Base-by-base conservation (phyloP, 768 basidiomycete species). In the Leccinum olivaceopallidum region DNA sequence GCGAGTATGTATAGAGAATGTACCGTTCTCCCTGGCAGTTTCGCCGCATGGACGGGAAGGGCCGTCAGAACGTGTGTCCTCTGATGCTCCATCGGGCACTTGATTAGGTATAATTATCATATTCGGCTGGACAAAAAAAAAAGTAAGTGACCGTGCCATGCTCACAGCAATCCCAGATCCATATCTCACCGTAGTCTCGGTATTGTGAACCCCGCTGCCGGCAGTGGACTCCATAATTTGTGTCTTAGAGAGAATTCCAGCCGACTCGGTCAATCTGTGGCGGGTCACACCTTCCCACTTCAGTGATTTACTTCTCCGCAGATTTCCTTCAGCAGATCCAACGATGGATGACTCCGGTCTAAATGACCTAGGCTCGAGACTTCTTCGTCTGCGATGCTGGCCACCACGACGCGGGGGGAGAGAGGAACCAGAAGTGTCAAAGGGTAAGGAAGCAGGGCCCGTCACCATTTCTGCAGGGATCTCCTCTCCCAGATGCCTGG, bases 401-500 rank as follows among this genome's bases (percentile, higher is more conserved):
- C 44, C 20, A 10, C 44, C 55, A 50, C 50, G 44, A 37, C 36
- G 59, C 4, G 42, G n/a, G 30, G 34, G 34, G 48, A 30, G 34
- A 22, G 52, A 24, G 14, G 37, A 57, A 20, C 3, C 28, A 20
- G 47, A 53, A 4, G 52, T 18, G 13, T 34, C 44, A 8, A 51
- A 50, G 28, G 60, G 57, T 54, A 47, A 22, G 36, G 55, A 44
- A 36, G 56, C 37, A 28, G 61, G 64, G 55, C 37, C 56, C 55
- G 68, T 60, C 28, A 75, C 58, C 55, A 80, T 66, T 47, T 76
- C 78, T 5, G 71, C 67, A 14, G 80, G 76, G 49, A 79, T 72
- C 54, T 75, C 69, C 62, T 78, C 75, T 51, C 78, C 77, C 7
- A 78, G 68, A 62, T 74, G 69, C 18, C 75, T 75, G 8, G 74